phyloP scores from a whole-genome alignment of 352 stramenopile species.

The Hyphochytrium catenoides region DNA sequence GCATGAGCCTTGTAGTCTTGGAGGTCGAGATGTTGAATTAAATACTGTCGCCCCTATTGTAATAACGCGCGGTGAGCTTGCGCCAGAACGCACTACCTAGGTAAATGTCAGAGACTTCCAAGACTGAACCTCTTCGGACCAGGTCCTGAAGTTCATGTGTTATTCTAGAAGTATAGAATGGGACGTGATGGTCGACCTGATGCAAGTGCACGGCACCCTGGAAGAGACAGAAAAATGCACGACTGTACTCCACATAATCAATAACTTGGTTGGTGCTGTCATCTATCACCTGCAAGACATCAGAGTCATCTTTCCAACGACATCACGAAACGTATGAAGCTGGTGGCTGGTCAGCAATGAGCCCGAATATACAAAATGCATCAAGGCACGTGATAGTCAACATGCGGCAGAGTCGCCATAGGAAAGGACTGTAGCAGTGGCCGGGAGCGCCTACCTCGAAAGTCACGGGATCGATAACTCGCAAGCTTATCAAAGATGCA shows the following conservation, averaged over 20 bases:
- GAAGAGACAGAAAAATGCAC: slow-evolving; percentile 73
- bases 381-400: not conserved
- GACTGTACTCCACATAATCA: slow-evolving; percentile 54
- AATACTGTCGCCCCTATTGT: slow-evolving; percentile 44
- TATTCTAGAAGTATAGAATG: slow-evolving; percentile 3
- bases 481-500: too few species aligned
- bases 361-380: too few species aligned
- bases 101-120: too few species aligned
- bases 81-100: too few species aligned
- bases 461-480: slow-evolving; percentile 31
- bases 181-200: slow-evolving; percentile 19
- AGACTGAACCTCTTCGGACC: too few species aligned
- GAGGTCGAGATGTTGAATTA: slow-evolving; percentile 61
- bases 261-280: slow-evolving; percentile 27
- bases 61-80: too few species aligned
- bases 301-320: not conserved
- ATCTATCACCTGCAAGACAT: slow-evolving; percentile 18
- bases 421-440: slow-evolving; percentile 38
- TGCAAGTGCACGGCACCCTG: slow-evolving; percentile 71
- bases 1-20: slow-evolving; percentile 32
- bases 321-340: too few species aligned
- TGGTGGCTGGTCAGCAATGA: too few species aligned
- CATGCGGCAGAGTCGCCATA: slow-evolving; percentile 26
- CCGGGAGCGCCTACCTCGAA: slow-evolving; percentile 19
- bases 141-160: too few species aligned